A percentile compares a stretch with the other conserved stretches of the same genome.
phyloP scores from a whole-genome alignment of 2,329 filamentous ascomycete species.

The Colletotrichum trifolii region DNA sequence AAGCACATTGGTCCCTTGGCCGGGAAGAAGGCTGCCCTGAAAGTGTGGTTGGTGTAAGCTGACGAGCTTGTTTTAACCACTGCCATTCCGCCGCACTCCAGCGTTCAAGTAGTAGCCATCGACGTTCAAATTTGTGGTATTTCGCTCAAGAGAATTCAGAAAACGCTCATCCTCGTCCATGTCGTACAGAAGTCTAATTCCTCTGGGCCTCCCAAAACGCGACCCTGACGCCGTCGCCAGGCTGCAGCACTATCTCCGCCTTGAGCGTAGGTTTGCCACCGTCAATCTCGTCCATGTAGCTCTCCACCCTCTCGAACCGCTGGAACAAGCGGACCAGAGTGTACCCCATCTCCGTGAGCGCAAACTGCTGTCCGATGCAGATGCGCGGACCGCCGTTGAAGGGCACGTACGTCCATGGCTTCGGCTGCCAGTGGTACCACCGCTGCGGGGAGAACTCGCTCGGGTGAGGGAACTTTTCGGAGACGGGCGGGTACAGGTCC shows the following conservation, averaged over 20 bases:
- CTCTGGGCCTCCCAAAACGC: slow-evolving; percentile 62
- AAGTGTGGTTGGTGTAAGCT: neutral
- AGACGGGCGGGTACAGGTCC: slow-evolving; percentile 68
- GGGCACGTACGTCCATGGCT: slow-evolving; percentile 77
- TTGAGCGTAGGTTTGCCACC: slow-evolving; percentile 64
- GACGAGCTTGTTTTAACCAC: slow-evolving; percentile 6
- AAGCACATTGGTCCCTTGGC: slow-evolving; percentile 9
- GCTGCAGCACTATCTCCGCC: slow-evolving; percentile 70
- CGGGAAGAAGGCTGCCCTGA: neutral
- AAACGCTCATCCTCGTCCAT: neutral
- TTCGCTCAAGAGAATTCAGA: neutral
- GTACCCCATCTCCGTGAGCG: slow-evolving; percentile 80
- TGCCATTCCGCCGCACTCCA: neutral
- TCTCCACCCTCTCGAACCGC: slow-evolving; percentile 72
- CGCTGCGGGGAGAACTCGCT: slow-evolving; percentile 72
- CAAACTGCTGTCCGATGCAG: slow-evolving; percentile 85
- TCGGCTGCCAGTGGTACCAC: slow-evolving; percentile 72
- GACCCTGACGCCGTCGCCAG: slow-evolving; percentile 68
- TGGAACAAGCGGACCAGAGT: slow-evolving; percentile 79
- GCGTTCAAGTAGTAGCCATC: neutral
- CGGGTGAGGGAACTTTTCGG: slow-evolving; percentile 57
- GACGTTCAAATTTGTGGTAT: neutral
- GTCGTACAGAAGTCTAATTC: neutral
- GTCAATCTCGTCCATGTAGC: slow-evolving; percentile 65
- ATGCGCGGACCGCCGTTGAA: slow-evolving; percentile 81